A percentile compares a stretch with the other conserved stretches of the same genome.
Conservation (phyloP, 23 red algal species). For the Gracilaria gracilis region DNA sequence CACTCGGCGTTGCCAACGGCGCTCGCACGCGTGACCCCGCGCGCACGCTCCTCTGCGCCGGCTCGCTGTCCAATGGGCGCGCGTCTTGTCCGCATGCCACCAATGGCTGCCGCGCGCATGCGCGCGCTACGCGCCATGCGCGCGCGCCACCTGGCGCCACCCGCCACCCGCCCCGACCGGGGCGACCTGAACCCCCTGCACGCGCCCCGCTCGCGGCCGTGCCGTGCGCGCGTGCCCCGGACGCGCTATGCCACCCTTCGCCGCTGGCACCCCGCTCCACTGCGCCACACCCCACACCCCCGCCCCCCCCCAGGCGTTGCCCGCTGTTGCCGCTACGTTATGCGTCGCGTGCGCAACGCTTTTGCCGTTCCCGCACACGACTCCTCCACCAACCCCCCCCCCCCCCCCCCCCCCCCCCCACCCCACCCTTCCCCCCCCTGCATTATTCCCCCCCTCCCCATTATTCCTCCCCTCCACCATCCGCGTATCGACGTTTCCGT, state of each 20-base stretch:
- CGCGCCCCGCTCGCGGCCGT: background rate
- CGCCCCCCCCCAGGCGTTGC: conserved; percentile 26
- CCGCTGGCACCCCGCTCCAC: conserved; percentile 11
- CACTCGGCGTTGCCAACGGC: background rate
- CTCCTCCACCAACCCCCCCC: conserved; percentile 8
- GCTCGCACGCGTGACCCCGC: background rate
- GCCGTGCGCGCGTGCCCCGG: conserved; percentile 10
- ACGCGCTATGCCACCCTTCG: conserved; percentile 3
- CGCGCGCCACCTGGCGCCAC: conserved; percentile 27
- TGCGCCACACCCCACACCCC: background rate
- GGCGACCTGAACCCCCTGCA: background rate
- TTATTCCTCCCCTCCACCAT: background rate
- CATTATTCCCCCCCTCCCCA: conserved; percentile 1
- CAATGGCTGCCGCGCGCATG: background rate
- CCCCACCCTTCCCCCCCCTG: no score
- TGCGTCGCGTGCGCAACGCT: conserved; percentile 42
- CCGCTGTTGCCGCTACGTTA: conserved; percentile 42
- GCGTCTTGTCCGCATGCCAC: background rate
- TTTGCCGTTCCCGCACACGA: conserved; percentile 19
- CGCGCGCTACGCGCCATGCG: background rate
- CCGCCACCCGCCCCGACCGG: conserved; percentile 1
- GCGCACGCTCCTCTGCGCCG: background rate
- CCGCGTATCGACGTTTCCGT: background rate
- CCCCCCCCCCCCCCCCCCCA: background rate
- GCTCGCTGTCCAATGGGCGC: background rate